These are phyloP conservation scores for Bryoerythrophyllum caledonicum DNA, from an alignment of 225 moss, liverwort and hornwort species.

Conservation along the genomic window DNA sequence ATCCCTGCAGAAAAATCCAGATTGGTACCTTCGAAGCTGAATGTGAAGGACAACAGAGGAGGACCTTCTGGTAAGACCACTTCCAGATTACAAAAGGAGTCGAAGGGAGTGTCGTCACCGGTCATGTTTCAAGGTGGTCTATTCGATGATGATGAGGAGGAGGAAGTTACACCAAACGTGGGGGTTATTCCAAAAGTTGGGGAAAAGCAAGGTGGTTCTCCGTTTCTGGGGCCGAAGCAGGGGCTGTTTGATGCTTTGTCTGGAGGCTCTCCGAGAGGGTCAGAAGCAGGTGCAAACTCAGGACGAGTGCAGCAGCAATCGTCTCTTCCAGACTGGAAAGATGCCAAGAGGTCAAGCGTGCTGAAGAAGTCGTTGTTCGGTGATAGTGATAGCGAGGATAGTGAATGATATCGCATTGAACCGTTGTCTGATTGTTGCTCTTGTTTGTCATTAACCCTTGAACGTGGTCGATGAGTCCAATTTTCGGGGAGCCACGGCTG, in stretches of 20 bases:
- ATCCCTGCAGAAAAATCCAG: slow-evolving; percentile 31
- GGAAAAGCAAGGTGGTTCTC: slow-evolving; percentile 34
- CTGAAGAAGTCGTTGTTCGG: slow-evolving; percentile 42
- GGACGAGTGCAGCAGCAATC: slow-evolving; percentile 33
- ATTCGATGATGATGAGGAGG: slow-evolving; percentile 42
- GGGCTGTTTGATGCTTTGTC: slow-evolving; percentile 59
- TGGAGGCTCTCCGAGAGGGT: slow-evolving; percentile 25
- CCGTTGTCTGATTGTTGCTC: not conserved
- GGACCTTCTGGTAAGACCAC: slow-evolving; percentile 26
- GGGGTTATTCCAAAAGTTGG: slow-evolving; percentile 5
- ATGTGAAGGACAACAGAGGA: slow-evolving; percentile 33
- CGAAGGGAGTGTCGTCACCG: slow-evolving; percentile 21
- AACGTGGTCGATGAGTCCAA: too few relatives aligned
- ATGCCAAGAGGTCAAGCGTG: slow-evolving; percentile 30
- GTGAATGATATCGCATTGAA: slow-evolving; percentile 20
- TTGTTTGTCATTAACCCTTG: not conserved
- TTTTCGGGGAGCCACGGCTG: too few relatives aligned
- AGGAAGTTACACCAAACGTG: slow-evolving; percentile 29
- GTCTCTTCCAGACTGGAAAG: slow-evolving; percentile 36
- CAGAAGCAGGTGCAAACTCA: slow-evolving; percentile 24
- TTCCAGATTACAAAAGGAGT: slow-evolving; percentile 32
- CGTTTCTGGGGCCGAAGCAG: slow-evolving; percentile 34
- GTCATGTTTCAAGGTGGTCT: slow-evolving; percentile 66
- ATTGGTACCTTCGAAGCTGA: slow-evolving; percentile 17
- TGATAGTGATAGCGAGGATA: slow-evolving; percentile 46